Conservation (phyloP, 78 protist genomes). For the Diacronema lutheri region DNA sequence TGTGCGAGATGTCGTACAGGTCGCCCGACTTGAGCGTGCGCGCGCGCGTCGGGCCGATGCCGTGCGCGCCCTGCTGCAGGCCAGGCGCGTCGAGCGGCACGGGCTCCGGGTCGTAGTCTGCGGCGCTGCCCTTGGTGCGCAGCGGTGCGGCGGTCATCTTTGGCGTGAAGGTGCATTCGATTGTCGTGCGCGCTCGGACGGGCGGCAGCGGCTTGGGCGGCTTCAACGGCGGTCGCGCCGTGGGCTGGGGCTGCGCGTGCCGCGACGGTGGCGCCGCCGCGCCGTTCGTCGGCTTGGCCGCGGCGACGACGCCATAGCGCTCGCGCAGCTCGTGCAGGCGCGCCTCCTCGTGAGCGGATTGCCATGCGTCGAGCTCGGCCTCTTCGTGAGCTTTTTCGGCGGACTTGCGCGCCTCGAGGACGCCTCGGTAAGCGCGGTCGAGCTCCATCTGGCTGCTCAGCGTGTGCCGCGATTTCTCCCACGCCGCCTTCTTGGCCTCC, state of each 20-base stretch:
- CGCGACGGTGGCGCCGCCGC: background rate
- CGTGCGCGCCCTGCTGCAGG: background rate
- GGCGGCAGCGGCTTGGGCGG: background rate
- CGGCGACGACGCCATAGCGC: background rate
- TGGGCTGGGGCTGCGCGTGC: background rate
- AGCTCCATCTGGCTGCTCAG: background rate
- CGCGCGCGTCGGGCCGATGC: too few relatives aligned
- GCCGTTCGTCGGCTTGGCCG: background rate
- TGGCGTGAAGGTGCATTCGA: background rate
- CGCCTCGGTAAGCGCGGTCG: background rate
- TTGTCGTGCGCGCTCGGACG: background rate
- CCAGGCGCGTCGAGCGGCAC: background rate
- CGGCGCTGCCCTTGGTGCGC: background rate
- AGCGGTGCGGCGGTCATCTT: background rate
- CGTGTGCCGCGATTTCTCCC: background rate
- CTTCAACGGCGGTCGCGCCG: background rate
- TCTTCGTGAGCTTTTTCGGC: background rate
- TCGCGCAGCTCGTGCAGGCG: background rate
- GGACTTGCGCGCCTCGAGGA: background rate
- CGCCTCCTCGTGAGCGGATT: background rate
- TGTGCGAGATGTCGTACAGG: constrained; percentile 5
- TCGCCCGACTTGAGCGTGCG: too few relatives aligned
- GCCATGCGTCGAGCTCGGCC: background rate
- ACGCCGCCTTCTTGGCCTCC: background rate
- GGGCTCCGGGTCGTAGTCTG: background rate